Percentiles rank a stretch among this genome's conserved stretches.
phyloP scores from a whole-genome alignment of 306 rosid species.

The Sicyos edulis region DNA sequence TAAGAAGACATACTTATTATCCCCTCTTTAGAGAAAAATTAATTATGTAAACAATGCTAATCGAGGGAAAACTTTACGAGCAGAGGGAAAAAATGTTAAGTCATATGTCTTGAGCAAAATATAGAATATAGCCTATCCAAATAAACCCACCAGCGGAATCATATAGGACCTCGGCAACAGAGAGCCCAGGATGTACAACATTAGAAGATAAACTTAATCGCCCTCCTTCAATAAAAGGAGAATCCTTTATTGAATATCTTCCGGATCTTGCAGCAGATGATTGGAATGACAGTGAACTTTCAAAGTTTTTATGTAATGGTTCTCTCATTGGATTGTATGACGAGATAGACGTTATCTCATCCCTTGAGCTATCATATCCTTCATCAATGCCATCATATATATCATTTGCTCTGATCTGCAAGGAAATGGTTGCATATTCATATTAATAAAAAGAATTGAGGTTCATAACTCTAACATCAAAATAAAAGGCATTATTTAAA shows the following conservation, averaged over 20 bases:
- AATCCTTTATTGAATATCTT: conserved; percentile 56
- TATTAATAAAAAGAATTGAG: conserved; percentile 21
- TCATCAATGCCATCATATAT: conserved; percentile 68
- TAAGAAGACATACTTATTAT: not conserved
- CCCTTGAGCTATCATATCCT: conserved; percentile 90
- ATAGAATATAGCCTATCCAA: conserved; percentile 15
- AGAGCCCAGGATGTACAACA: conserved; percentile 57
- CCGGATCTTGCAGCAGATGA: conserved; percentile 70
- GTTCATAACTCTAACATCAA: not conserved
- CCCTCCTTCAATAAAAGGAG: conserved; percentile 45
- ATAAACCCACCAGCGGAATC: conserved; percentile 54
- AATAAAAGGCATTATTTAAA: not conserved
- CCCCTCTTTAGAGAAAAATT: not conserved
- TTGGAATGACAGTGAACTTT: conserved; percentile 74
- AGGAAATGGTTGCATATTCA: conserved; percentile 26
- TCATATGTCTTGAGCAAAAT: conserved; percentile 11
- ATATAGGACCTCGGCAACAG: conserved; percentile 67
- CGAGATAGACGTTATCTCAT: conserved; percentile 86
- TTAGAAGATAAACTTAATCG: conserved; percentile 70
- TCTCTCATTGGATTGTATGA: conserved; percentile 78
- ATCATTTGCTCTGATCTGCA: conserved; percentile 87
- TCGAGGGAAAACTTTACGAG: not conserved
- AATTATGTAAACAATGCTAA: not conserved
- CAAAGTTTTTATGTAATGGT: conserved; percentile 57
- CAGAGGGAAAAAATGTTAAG: not conserved